Conservation (phyloP, 306 rosid species). For the Erythrophleum fordii region DNA sequence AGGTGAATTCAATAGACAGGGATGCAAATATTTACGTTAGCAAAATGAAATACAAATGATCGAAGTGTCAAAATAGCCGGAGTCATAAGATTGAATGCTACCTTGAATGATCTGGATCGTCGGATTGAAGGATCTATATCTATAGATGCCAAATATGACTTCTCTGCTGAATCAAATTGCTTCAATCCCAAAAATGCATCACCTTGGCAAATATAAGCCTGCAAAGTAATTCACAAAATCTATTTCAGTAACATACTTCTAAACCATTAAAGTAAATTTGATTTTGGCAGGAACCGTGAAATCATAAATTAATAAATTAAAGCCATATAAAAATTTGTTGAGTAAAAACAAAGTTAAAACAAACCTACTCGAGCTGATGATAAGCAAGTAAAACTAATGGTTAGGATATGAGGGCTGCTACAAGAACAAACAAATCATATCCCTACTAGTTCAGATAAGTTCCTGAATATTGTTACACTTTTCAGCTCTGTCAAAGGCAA, state of each 20-base stretch:
- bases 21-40: conserved; percentile 8
- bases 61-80: conserved; percentile 22
- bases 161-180: conserved; percentile 67
- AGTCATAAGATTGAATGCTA: conserved; percentile 38
- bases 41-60: conserved; percentile 27
- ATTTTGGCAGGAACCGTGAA: conserved; percentile 4
- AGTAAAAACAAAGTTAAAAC: conserved; percentile 10
- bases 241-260: not conserved
- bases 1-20: conserved; percentile 4
- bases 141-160: conserved; percentile 66
- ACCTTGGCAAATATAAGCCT: conserved; percentile 87
- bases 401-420: not conserved
- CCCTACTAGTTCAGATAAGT: not conserved
- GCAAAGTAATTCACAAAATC: conserved; percentile 43
- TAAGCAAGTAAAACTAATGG: conserved; percentile 23
- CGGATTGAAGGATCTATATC: conserved; percentile 77
- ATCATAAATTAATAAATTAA: not conserved
- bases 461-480: not conserved
- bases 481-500: not conserved
- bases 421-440: not conserved
- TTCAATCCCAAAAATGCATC: conserved; percentile 70
- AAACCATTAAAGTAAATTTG: not conserved
- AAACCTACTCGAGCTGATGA: conserved; percentile 2
- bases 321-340: conserved; percentile 13
- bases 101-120: conserved; percentile 82